Evolutionary conservation across 208 protist genomes (phyloP), one percentile per base, ranked within the genome.

Genomic region (Tritrichomonas musculus): DNA sequence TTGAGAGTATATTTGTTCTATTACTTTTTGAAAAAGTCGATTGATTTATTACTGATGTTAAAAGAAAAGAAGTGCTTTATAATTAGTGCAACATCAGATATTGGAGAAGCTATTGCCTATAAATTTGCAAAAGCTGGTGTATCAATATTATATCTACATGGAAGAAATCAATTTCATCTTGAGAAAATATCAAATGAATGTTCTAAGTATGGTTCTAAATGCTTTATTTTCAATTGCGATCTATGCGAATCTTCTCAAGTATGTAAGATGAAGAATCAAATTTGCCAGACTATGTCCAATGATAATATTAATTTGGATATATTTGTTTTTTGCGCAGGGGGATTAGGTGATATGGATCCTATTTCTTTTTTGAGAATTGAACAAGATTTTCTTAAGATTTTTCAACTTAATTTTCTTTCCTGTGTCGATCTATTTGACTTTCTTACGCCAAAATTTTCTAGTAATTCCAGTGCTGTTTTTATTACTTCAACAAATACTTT

Each of bases 41-140:
- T n/a, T n/a, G n/a, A n/a, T n/a, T n/a, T n/a, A n/a, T n/a, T n/a
- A n/a, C n/a, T n/a, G n/a, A 60, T 60, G 53, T 17, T 60, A 17
- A 60, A 60, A 60, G 77, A 17, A 33, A 88, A 88, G n/a, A 53
- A 25, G 27, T 25, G n/a, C 20, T 0, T 88, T 0, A 88, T 88
- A 53, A 57, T 88, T 57, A 47, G 77, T 13, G 77, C 77, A 3
- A 88, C 77, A 13, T 88, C 77, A 39, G 77, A 88, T 33, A 88
- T 88, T 39, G 77, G 77, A 57, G 44, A 57, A 57, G 41, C 44
- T n/a, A 88, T 88, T 44, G 25, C 47, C 13, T 33, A 33, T 11
- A 53, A 36, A 39, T 47, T 88, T 20, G 17, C 30, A 36, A 1
- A 33, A 88, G 9, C 11, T n/a, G 30, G 17, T 9, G 47, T 57